A percentile compares a stretch with the other conserved stretches of the same genome.
These are phyloP conservation scores for Talaromyces sp. DNA, from an alignment of 2,329 filamentous ascomycete genomes.

Conservation along the genomic window DNA sequence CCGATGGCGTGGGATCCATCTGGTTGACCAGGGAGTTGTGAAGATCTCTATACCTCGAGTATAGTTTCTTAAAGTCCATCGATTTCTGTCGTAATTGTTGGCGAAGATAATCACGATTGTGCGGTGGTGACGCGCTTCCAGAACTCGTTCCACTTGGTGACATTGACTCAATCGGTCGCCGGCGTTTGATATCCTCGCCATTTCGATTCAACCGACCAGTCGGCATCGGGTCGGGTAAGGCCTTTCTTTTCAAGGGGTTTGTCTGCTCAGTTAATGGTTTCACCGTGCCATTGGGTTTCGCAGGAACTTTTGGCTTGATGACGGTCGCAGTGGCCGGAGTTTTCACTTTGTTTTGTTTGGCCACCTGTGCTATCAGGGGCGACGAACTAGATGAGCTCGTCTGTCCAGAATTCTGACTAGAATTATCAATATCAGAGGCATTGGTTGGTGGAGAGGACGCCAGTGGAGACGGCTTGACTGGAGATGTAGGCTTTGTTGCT, in stretches of 20 bases:
- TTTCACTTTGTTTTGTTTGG: conserved; percentile 27
- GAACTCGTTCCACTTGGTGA: conserved; percentile 41
- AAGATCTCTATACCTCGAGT: conserved; percentile 56
- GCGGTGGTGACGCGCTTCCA: conserved; percentile 40
- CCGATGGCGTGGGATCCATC: conserved; percentile 45
- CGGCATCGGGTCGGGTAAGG: conserved; percentile 29
- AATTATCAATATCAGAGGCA: conserved; percentile 55
- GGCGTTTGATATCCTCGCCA: conserved; percentile 44
- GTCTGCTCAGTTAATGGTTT: conserved; percentile 26
- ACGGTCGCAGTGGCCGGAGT: neutral
- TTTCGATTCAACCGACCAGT: conserved; percentile 32
- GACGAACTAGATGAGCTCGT: conserved; percentile 46
- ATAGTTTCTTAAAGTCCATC: conserved; percentile 54
- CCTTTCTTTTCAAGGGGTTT: conserved; percentile 43
- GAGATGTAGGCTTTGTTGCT: conserved; percentile 47
- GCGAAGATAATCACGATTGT: conserved; percentile 35
- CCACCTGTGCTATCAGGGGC: conserved; percentile 41
- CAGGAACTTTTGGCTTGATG: conserved; percentile 17
- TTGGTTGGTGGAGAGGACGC: conserved; percentile 61
- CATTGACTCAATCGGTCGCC: conserved; percentile 32
- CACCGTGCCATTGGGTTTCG: conserved; percentile 27
- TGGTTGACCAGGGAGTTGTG: conserved; percentile 47
- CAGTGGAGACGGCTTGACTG: conserved; percentile 60
- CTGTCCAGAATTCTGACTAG: conserved; percentile 39
- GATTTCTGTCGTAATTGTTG: conserved; percentile 42